A percentile compares a stretch with the other conserved stretches of the same genome.
Conservation (phyloP, 495 filamentous ascomycete genomes). For the Penicillium angulare region DNA sequence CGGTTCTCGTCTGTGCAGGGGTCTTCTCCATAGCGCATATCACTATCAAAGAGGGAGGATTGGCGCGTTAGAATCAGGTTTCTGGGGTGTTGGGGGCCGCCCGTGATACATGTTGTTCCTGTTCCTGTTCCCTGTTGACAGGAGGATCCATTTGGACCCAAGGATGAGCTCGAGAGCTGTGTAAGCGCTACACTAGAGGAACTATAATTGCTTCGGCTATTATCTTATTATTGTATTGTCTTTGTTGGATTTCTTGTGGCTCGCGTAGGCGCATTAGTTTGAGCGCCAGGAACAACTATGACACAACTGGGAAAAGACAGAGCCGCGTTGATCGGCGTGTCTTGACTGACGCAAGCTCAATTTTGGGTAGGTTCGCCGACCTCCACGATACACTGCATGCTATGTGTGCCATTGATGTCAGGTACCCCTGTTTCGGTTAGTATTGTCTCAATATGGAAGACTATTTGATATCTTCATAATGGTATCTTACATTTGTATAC, state of each 20-base stretch:
- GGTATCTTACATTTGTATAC: too few relatives aligned
- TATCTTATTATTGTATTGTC: background rate
- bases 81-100: background rate
- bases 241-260: background rate
- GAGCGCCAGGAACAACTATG: background rate
- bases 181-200: too few relatives aligned
- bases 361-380: constrained; percentile 12
- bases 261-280: too few relatives aligned
- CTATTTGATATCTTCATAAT: too few relatives aligned
- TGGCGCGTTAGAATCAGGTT: background rate
- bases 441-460: too few relatives aligned
- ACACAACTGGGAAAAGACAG: background rate
- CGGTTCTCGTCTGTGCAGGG: too few relatives aligned
- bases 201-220: too few relatives aligned
- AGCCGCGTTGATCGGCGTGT: constrained; percentile 13
- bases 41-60: constrained; percentile 2
- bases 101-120: background rate
- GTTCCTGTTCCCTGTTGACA: background rate
- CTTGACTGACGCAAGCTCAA: background rate
- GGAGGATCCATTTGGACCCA: background rate
- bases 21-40: constrained; percentile 9
- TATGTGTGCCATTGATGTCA: background rate
- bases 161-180: too few relatives aligned
- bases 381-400: background rate
- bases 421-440: background rate